phyloP scores from a whole-genome alignment of 2,329 filamentous ascomycete genomes.

The Tolypocladium guangdongense region DNA sequence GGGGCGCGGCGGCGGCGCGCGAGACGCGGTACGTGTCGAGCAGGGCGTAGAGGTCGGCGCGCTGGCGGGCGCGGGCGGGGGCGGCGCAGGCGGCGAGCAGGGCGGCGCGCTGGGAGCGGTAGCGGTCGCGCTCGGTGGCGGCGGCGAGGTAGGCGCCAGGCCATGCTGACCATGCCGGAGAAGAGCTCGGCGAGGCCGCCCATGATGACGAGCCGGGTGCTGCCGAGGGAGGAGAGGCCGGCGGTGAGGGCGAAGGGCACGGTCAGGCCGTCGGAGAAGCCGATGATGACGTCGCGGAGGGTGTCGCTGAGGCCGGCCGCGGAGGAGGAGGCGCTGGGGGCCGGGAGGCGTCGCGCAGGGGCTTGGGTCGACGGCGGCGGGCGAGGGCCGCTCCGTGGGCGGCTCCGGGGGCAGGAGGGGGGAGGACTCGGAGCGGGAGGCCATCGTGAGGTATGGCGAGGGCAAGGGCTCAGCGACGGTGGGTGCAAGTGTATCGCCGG shows the following conservation, averaged over 20 bases:
- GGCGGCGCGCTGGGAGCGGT: conserved; percentile 35
- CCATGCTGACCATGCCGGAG: conserved; percentile 68
- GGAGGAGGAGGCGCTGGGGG: conserved; percentile 7
- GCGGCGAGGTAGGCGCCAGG: conserved; percentile 63
- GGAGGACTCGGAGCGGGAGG: conserved; percentile 17
- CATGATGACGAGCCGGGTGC: conserved; percentile 56
- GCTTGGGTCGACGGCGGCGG: conserved; percentile 12
- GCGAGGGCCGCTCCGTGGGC: conserved; percentile 12
- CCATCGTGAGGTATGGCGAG: conserved; percentile 9
- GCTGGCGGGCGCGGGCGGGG: conserved; percentile 31
- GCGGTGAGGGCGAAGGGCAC: conserved; percentile 73
- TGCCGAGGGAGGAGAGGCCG: conserved; percentile 55
- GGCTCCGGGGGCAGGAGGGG: conserved; percentile 22
- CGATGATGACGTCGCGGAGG: conserved; percentile 58
- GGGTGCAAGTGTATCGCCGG: no score
- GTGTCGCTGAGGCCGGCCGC: conserved; percentile 28
- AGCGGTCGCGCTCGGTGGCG: conserved; percentile 41
- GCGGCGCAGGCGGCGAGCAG: conserved; percentile 30
- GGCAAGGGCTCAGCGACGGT: background rate
- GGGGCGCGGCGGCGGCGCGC: conserved; percentile 26
- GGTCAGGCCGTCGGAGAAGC: conserved; percentile 67
- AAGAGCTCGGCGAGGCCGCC: conserved; percentile 67
- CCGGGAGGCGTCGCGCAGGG: conserved; percentile 12
- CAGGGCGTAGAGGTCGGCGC: conserved; percentile 37
- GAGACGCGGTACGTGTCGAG: conserved; percentile 39